Base-by-base conservation (phyloP, 2,329 filamentous ascomycete genomes). In the Ambrosiella beaveri region DNA sequence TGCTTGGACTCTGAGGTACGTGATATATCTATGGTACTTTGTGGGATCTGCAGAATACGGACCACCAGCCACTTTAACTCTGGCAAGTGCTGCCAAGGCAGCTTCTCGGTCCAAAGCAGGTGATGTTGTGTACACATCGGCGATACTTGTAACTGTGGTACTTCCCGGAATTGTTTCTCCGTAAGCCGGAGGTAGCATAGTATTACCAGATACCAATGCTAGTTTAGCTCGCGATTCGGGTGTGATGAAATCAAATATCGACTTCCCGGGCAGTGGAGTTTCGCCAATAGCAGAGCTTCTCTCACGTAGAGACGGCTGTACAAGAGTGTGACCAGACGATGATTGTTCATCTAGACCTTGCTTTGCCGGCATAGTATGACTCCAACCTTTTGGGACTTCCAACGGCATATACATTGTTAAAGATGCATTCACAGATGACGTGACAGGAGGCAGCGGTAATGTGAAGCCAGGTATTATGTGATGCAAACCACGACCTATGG, bases 241-340 rank as follows among this genome's bases (percentile, higher is more conserved):
- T 0, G 86, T 86, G 63, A 98, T 77, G 69, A 86, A 98, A 70
- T 97, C 90, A 68, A 97, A 98, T 2, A 98, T 83, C 0, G 93
- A 97, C 71, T 97, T 96, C 0, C 88, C 88, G 0, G 90, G 90
- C 0, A 97, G 73, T 40, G 81, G 78, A 15, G 78, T 72, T 70
- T 95, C 88, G 38, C 88, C 88, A 0, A 95, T 75, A 36, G 58
- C 57, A 39, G 41, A 35, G 41, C 55, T 45, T 9, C 53, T 56
- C 47, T 45, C 19, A 17, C 40, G 58, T 12, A 50, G 50, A 6
- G 47, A 17, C 2, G 47, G 27, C 1, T 51, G 27, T 2, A 15
- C 59, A 5, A 49, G 36, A 6, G 35, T 17, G 13, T 17, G 1
- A 7, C 35, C 45, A 11, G 12, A 12, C 4, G 12, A 3, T 9